These are phyloP conservation scores for Talaromyces sp. DNA, from an alignment of 2,329 filamentous ascomycete species.

Conservation along the genomic window DNA sequence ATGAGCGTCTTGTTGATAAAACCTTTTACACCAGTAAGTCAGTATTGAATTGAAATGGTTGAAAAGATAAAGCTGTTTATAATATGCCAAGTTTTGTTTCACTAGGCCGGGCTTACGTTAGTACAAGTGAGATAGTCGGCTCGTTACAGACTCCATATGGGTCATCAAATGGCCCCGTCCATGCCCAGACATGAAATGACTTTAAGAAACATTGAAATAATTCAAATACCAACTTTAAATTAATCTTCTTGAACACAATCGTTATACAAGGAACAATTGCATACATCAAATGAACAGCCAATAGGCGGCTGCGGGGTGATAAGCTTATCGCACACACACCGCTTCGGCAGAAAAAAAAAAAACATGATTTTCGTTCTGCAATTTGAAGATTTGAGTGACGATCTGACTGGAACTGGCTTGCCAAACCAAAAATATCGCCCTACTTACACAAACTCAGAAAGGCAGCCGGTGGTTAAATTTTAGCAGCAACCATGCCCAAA, in stretches of 20 bases:
- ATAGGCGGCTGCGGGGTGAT: neutral
- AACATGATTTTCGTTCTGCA: conserved; percentile 5
- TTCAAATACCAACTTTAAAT: neutral
- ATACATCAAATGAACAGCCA: neutral
- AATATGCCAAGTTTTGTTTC: neutral
- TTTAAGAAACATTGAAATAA: neutral
- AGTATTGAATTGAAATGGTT: too few relatives aligned
- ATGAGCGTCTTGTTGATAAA: neutral
- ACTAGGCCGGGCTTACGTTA: neutral
- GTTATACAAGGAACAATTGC: too few relatives aligned
- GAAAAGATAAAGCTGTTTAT: neutral
- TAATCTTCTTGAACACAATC: neutral
- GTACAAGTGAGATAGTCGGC: neutral
- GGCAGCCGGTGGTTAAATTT: too few relatives aligned
- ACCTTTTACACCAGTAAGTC: too few relatives aligned
- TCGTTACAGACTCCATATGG: neutral
- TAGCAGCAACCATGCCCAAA: conserved; percentile 64
- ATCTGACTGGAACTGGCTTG: neutral
- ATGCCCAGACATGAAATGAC: neutral
- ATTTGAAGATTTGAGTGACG: neutral
- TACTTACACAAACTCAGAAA: neutral
- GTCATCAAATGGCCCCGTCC: neutral
- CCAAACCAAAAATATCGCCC: neutral
- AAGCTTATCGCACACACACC: conserved; percentile 15
- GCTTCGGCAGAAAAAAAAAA: conserved; percentile 27